Conservation (phyloP, 441 rosid species). For the Populus hybrid region DNA sequence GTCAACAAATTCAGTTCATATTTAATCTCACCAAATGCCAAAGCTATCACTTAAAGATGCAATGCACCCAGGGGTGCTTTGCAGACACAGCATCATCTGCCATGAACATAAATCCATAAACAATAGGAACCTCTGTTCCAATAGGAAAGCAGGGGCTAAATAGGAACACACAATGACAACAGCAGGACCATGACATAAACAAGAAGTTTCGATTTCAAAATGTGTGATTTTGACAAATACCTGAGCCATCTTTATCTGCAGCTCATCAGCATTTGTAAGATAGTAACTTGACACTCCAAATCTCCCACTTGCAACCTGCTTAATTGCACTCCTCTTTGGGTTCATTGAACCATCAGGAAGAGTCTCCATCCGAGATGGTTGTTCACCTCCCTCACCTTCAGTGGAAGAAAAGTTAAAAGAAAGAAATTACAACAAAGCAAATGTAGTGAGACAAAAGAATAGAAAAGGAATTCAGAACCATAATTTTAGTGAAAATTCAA, state of each 20-base stretch:
- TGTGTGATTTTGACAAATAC: conserved; percentile 35
- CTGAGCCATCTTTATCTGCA: conserved; percentile 99
- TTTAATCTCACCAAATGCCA: conserved; percentile 51
- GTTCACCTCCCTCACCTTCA: conserved; percentile 99
- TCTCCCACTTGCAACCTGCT: conserved; percentile 99
- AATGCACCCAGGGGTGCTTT: conserved; percentile 51
- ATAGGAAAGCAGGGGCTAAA: conserved; percentile 44
- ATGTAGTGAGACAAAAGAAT: neutral
- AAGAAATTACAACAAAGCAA: neutral
- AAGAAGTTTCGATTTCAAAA: neutral
- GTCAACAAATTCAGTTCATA: conserved; percentile 24
- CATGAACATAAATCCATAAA: conserved; percentile 54
- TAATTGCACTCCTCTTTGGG: conserved; percentile 97
- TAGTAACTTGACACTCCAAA: conserved; percentile 99
- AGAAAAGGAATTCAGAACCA: neutral
- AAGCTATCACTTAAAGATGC: conserved; percentile 45
- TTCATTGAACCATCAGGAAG: conserved; percentile 92
- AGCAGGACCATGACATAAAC: conserved; percentile 7
- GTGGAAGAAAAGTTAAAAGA: neutral
- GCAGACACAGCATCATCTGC: conserved; percentile 65
- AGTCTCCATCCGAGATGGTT: conserved; percentile 97
- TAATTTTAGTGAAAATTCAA: neutral
- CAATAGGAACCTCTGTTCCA: conserved; percentile 52
- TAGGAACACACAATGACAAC: conserved; percentile 23
- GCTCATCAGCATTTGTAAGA: conserved; percentile 96